Evolutionary conservation across 164 flowering plant genomes (phyloP), one percentile per base, ranked within the genome.

Genomic region (Chloranthus sessilifolius): DNA sequence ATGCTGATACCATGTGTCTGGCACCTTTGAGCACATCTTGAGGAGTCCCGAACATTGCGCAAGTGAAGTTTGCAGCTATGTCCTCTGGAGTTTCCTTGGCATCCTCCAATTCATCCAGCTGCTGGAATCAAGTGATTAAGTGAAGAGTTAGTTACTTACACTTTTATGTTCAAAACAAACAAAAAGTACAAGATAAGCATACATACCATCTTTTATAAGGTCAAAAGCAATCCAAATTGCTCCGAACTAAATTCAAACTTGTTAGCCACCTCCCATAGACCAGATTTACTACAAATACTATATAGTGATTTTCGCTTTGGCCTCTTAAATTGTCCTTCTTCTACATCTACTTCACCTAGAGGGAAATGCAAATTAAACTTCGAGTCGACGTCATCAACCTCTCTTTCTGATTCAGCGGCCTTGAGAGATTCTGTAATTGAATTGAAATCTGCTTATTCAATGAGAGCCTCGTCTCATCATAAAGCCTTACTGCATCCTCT

Each of bases 291-390:
- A 61, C 88, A 89, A 31, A 57, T 62, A 43, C 79, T 80, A 59
- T 89, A 94, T 1, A 54, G 61, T 30, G 97, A 79, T 58, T 72
- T 84, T 55, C 95, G 73, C 70, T 70, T 83, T 5, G 95, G 99
- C 70, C 96, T 78, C 74, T 84, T 89, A 62, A 64, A 88, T 35
- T 82, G 82, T 27, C 96, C 97, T 64, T 89, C 99, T 56, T 88
- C 95, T 35, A 74, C 73, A 24, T 74, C 88, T 30, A 70, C 78
- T 64, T 89, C 99, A 36, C 95, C 96, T 0, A 91, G 78, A 5
- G 97, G 97, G 52, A 94, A 94, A 67, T 94, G 96, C 72, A 94
- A 64, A 56, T 79, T 89, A 54, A 94, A 89, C 62, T 92, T 89
- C 1, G 73, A 58, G 59, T 94, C 99, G 30, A 89, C 95, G 71